Evolutionary conservation across 371 early-diverging fungal species (phyloP).

Genomic region (Mucor indicus): DNA sequence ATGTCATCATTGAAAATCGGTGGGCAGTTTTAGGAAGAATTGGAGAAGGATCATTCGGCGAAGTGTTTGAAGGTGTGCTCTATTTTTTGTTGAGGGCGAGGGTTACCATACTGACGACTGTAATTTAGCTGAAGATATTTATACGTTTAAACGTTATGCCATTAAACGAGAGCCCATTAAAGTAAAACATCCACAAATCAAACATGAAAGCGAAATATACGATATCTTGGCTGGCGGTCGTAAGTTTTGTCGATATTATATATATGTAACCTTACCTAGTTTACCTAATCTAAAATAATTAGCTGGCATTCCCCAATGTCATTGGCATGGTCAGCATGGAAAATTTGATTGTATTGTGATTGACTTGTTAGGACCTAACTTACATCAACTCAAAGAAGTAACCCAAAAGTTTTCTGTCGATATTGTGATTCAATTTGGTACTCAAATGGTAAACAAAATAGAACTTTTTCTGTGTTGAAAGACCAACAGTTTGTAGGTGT

Average conservation of each 20-base stretch:
- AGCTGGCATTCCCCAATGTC: conserved; percentile 80
- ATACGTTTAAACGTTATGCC: conserved; percentile 42
- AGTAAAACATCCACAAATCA: conserved; percentile 46
- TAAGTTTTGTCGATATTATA: conserved; percentile 16
- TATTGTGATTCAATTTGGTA: conserved; percentile 45
- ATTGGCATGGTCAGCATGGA: conserved; percentile 92
- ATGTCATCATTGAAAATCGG: conserved; percentile 52
- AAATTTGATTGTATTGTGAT: conserved; percentile 89
- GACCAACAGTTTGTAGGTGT: conserved; percentile 75
- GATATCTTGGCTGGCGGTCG: conserved; percentile 51
- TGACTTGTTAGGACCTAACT: conserved; percentile 93
- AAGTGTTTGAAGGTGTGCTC: conserved; percentile 58
- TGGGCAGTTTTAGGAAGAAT: conserved; percentile 59
- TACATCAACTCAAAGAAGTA: conserved; percentile 79
- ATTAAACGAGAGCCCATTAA: conserved; percentile 52
- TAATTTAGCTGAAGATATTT: conserved; percentile 7
- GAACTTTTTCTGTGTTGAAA: neutral
- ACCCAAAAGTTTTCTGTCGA: conserved; percentile 38
- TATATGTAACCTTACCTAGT: neutral
- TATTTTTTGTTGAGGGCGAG: too few species aligned
- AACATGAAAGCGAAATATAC: conserved; percentile 55
- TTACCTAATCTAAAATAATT: neutral
- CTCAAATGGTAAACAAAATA: conserved; percentile 42
- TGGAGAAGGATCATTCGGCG: conserved; percentile 67
- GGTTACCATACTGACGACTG: too few species aligned